Base-by-base conservation (phyloP, 345 rosid genomes). In the Bruguiera sexangula region DNA sequence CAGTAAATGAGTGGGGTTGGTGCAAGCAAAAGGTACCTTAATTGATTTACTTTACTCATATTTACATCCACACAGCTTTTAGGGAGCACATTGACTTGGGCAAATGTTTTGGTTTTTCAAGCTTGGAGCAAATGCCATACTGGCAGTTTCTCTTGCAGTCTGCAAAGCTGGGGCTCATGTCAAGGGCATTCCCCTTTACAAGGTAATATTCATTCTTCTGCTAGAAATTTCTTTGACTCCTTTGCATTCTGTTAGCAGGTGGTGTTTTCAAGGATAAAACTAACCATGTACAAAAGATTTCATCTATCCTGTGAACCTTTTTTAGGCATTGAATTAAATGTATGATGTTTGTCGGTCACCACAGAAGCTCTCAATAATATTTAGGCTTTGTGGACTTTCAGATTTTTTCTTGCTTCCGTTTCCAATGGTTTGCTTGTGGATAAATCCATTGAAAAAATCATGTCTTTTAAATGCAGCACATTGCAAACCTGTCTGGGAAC, bases 81-180 rank as follows among this genome's bases (percentile, higher is more conserved):
- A 6, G 36, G n/a, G 52, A 39, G 11, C 1, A 21, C 46, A 7
- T 22, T 21, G 6, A 53, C 27, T 22, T 6, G 55, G 13, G 6
- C 5, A 55, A n/a, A 21, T 30, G 11, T 31, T 16, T 53, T 76
- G 21, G 30, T 39, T 39, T 21, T 58, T 32, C 27, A 78, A 91
- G 98, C 97, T 93, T 56, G 98, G 98, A 66, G 97, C 96, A 76
- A 93, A 93, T 79, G 97, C 97, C 48, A 93, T 93, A 67, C 81
- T 89, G 75, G 97, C 96, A 2, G 98, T 93, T 29, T 93, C 98
- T 65, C 97, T 93, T 75, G 96, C 96, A 2, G 87, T 91, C 54
- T 91, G 98, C 89, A 91, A 91, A 77, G 94, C 97, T 58, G 97
- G 98, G 2, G 96, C 97, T 60, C 72, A 67, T 63, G 96, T 75